Percentiles rank a stretch among this genome's conserved stretches.
Conservation (phyloP, 1,139 yeast genomes). For the Suhomyces guaymorum region DNA sequence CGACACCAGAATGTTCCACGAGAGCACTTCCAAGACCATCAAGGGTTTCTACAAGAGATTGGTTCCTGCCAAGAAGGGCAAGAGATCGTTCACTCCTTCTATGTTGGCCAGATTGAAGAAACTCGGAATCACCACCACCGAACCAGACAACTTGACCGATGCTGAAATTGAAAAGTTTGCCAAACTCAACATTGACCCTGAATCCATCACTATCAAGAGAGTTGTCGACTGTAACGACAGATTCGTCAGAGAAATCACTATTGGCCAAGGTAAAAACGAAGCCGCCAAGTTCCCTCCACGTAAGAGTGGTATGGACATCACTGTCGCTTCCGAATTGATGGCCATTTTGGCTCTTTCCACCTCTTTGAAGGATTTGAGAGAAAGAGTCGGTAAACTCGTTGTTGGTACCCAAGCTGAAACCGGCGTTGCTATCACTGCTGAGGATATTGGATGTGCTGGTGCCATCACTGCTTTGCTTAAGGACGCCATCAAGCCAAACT, state of each 20-base stretch:
- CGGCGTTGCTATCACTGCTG: constrained; percentile 93
- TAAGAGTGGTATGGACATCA: constrained; percentile 91
- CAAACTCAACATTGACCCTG: constrained; percentile 90
- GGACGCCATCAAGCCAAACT: constrained; percentile 95
- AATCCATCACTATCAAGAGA: constrained; percentile 93
- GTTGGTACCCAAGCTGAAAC: constrained; percentile 76
- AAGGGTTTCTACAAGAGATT: constrained; percentile 84
- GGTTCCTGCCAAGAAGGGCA: constrained; percentile 85
- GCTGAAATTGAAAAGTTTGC: constrained; percentile 79
- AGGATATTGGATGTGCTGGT: constrained; percentile 96
- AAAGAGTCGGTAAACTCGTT: constrained; percentile 87
- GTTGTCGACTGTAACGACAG: constrained; percentile 97
- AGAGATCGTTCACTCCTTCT: constrained; percentile 72
- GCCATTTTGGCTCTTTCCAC: constrained; percentile 92
- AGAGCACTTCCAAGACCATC: constrained; percentile 79
- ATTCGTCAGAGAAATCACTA: constrained; percentile 84
- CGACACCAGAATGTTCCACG: constrained; percentile 98
- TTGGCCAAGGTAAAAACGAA: constrained; percentile 94
- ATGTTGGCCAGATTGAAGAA: constrained; percentile 79
- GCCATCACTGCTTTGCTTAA: constrained; percentile 93
- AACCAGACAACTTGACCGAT: constrained; percentile 78
- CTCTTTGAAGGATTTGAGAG: constrained; percentile 82
- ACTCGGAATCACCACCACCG: constrained; percentile 76
- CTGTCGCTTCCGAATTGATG: constrained; percentile 98
- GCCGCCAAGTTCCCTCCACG: constrained; percentile 67